Base-by-base conservation (phyloP, 192 early-diverging fungal genomes). In the Powellomyces hirtus region DNA sequence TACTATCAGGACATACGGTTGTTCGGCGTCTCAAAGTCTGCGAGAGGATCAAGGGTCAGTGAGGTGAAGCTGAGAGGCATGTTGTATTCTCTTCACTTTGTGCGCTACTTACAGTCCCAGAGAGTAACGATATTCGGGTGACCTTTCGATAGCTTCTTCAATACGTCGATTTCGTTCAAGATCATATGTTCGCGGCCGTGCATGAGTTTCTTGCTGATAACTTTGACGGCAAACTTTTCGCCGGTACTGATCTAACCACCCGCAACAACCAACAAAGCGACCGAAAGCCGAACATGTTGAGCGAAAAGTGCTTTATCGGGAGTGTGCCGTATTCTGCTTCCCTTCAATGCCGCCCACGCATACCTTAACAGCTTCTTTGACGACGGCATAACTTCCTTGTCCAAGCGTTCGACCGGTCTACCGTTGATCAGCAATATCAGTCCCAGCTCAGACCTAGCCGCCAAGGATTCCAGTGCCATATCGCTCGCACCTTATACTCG, bases 121-220 rank as follows among this genome's bases (percentile, higher is more conserved):
- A 93, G 87, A 29, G 91, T 87, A 59, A 95, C 91, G 45, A 98
- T 90, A 84, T 96, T 90, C 27, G 88, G 89, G 82, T 96, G 94
- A 64, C 90, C 83, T 38, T 78, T 78, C 20, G 81, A 83, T 20
- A 98, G 73, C 55, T 81, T 84, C 56, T 88, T 83, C 72, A 98
- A 81, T 30, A 96, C 89, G 36, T 91, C 82, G 74, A 98, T 94
- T 76, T 98, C 96, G 74, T 92, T 90, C 45, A 89, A 69, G 13
- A 98, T 94, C 91, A 98, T 90, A 38, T 89, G 82, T 65, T 90
- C 92, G 62, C 94, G 88, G 40, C 88, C 89, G 33, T 73, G 86
- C 62, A 95, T 88, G 3, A 89, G 83, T 61, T 86, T 84, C 74
- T 97, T 96, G 73, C 86, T 86, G 75, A 98, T 97, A 46, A 98